These are phyloP conservation scores for Metarhizium sp. DNA, from an alignment of 2,329 filamentous ascomycete genomes.

Conservation along the genomic window DNA sequence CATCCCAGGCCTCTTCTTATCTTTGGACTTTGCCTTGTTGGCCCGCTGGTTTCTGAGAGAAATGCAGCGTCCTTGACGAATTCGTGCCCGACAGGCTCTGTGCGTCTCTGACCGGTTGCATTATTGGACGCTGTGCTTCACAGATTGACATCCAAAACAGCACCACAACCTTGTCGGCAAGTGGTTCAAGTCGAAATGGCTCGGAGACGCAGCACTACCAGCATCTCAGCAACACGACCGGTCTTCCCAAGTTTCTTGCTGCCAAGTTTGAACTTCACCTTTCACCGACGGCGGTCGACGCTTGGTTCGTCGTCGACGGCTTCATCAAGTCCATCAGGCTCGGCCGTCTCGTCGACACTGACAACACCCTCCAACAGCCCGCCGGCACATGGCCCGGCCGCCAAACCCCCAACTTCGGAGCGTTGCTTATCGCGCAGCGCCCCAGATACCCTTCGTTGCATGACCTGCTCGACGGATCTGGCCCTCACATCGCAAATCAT, in stretches of 20 bases:
- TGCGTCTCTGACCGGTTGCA: not conserved
- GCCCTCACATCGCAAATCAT: constrained; percentile 53
- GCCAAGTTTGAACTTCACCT: constrained; percentile 39
- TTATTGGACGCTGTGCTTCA: not conserved
- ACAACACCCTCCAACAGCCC: constrained; percentile 20
- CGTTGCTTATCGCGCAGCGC: constrained; percentile 30
- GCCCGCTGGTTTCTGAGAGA: not conserved
- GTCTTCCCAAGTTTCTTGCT: constrained; percentile 43
- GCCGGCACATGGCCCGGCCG: constrained; percentile 11
- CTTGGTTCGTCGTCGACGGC: constrained; percentile 22
- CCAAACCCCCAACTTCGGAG: constrained; percentile 6
- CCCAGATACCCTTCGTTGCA: constrained; percentile 50
- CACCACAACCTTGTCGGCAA: not conserved
- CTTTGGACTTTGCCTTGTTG: not conserved
- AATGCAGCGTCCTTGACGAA: not conserved
- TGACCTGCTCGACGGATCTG: constrained; percentile 49
- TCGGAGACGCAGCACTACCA: constrained; percentile 17
- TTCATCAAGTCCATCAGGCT: constrained; percentile 14
- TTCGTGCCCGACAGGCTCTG: not conserved
- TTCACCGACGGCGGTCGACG: constrained; percentile 31
- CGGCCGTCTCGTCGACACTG: constrained; percentile 16
- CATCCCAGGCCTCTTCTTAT: not conserved
- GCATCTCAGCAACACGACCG: constrained; percentile 32
- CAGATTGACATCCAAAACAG: not conserved
- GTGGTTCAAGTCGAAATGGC: not conserved